These are phyloP conservation scores for Acephala macrosclerotiorum DNA, from an alignment of 2,329 filamentous ascomycete species.

Conservation along the genomic window DNA sequence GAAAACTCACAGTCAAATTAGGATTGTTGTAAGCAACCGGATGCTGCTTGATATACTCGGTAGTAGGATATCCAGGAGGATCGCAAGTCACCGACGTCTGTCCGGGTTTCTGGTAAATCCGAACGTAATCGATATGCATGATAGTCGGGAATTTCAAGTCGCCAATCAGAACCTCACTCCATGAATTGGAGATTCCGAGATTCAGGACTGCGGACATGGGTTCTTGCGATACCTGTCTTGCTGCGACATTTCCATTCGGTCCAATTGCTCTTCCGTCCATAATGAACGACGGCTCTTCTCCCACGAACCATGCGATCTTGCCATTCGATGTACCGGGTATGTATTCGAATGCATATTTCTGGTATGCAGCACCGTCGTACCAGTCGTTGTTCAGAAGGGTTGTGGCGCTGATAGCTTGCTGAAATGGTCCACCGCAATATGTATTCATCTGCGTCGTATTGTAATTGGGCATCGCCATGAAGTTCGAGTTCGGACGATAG, in stretches of 20 bases:
- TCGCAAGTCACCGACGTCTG: constrained; percentile 59
- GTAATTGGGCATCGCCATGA: constrained; percentile 57
- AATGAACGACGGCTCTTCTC: constrained; percentile 56
- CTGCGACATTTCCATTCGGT: constrained; percentile 59
- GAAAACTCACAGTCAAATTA: constrained; percentile 55
- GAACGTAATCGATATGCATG: constrained; percentile 62
- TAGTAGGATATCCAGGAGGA: constrained; percentile 68
- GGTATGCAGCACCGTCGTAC: constrained; percentile 61
- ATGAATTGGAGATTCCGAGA: constrained; percentile 57
- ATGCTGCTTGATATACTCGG: constrained; percentile 70
- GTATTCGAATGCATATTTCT: constrained; percentile 64
- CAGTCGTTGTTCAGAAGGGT: constrained; percentile 61
- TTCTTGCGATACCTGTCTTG: constrained; percentile 57
- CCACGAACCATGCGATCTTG: constrained; percentile 60
- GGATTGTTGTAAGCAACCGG: constrained; percentile 65
- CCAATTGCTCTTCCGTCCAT: constrained; percentile 60
- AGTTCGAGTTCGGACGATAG: constrained; percentile 60
- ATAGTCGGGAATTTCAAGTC: constrained; percentile 56
- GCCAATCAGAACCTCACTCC: constrained; percentile 54
- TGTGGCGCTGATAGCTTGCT: constrained; percentile 62
- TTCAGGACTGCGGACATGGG: constrained; percentile 62
- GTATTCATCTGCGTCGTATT: constrained; percentile 56
- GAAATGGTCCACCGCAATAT: constrained; percentile 61
- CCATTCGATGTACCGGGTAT: constrained; percentile 52
- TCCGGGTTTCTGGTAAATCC: constrained; percentile 60